These are phyloP conservation scores for Coniferiporia sulphurascens DNA, from an alignment of 1,284 basidiomycete genomes.

Conservation along the genomic window DNA sequence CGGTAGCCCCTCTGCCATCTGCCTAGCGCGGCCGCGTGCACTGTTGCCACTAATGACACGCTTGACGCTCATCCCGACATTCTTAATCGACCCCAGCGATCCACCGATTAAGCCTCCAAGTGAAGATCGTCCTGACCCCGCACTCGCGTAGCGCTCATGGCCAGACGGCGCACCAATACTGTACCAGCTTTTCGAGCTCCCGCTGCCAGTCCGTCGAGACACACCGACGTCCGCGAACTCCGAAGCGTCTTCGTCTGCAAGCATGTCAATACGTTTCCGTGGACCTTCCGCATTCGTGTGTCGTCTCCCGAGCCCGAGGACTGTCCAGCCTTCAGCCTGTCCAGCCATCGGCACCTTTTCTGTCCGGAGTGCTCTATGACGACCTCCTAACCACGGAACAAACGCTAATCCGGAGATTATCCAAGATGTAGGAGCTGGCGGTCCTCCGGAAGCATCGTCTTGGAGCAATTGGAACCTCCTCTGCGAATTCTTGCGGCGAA, in stretches of 20 bases:
- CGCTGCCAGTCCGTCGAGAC: slow-evolving; percentile 23
- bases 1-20: slow-evolving; percentile 34
- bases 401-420: not conserved
- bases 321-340: slow-evolving; percentile 8
- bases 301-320: slow-evolving; percentile 5
- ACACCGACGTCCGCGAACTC: slow-evolving; percentile 36
- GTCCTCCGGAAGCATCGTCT: slow-evolving; percentile 19
- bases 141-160: slow-evolving; percentile 31
- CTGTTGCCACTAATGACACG: slow-evolving; percentile 31
- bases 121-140: slow-evolving; percentile 35
- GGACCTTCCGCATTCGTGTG: not conserved
- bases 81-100: slow-evolving; percentile 43
- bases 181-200: slow-evolving; percentile 25
- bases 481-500: slow-evolving; percentile 22
- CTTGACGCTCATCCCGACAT: slow-evolving; percentile 39
- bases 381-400: slow-evolving; percentile 9
- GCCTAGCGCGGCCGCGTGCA: slow-evolving; percentile 33
- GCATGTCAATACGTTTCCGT: slow-evolving; percentile 55
- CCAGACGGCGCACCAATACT: slow-evolving; percentile 19
- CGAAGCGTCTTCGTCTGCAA: slow-evolving; percentile 67
- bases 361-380: not conserved
- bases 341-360: slow-evolving; percentile 13
- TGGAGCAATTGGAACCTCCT: slow-evolving; percentile 21
- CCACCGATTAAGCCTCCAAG: slow-evolving; percentile 24
- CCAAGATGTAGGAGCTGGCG: not conserved